phyloP scores from a whole-genome alignment of 2,329 filamentous ascomycete genomes.

The Pseudodiploospora longispora region DNA sequence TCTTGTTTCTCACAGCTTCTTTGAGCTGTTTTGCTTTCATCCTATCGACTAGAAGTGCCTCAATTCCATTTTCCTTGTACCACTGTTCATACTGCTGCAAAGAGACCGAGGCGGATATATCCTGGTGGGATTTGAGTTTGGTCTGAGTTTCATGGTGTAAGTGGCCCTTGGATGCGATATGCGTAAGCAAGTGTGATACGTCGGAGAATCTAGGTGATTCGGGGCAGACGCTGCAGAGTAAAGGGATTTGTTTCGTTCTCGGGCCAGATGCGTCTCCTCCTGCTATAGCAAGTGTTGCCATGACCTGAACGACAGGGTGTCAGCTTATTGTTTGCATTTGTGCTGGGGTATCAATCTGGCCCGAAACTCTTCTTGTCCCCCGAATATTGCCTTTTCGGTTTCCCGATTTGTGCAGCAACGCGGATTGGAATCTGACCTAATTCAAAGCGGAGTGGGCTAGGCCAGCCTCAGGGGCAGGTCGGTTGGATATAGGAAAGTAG shows the following conservation, averaged over 20 bases:
- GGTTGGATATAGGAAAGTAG: slow-evolving; percentile 18
- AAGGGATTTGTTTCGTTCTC: slow-evolving; percentile 43
- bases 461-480: slow-evolving; percentile 2
- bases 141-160: slow-evolving; percentile 76
- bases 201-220: slow-evolving; percentile 78
- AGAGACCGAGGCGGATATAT: slow-evolving; percentile 53
- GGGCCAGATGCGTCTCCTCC: slow-evolving; percentile 14
- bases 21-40: slow-evolving; percentile 69
- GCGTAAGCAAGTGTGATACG: slow-evolving; percentile 83
- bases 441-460: slow-evolving; percentile 2
- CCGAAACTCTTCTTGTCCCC: too few species aligned
- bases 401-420: too few species aligned
- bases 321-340: not conserved
- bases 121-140: slow-evolving; percentile 61
- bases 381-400: too few species aligned
- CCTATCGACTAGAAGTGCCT: slow-evolving; percentile 66
- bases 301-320: slow-evolving; percentile 20
- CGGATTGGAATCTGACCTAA: slow-evolving; percentile 4
- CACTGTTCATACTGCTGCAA: slow-evolving; percentile 68
- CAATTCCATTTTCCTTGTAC: slow-evolving; percentile 66
- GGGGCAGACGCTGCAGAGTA: slow-evolving; percentile 77
- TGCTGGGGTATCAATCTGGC: too few species aligned
- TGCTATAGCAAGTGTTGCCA: slow-evolving; percentile 25
- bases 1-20: slow-evolving; percentile 47
- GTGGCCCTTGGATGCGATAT: slow-evolving; percentile 89